phyloP scores from a whole-genome alignment of 2,329 filamentous ascomycete genomes.

The Trichophyton mentagrophytes region DNA sequence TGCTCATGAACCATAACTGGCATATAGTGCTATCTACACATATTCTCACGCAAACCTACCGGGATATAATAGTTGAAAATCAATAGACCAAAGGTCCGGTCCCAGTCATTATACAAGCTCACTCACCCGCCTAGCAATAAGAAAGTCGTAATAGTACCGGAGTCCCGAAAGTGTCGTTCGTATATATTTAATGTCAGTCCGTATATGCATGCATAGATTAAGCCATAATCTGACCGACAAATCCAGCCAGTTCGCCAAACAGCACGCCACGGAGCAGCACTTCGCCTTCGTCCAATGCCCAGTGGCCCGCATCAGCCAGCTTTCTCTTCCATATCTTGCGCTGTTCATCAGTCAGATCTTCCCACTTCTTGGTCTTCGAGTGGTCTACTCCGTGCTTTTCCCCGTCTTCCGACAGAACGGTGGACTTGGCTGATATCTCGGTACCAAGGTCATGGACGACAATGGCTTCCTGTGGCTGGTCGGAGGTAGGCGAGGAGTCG shows the following conservation, averaged over 20 bases:
- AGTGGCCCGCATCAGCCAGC: conserved; percentile 59
- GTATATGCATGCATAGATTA: neutral
- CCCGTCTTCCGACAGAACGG: neutral
- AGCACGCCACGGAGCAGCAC: conserved; percentile 62
- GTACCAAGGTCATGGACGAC: conserved; percentile 11
- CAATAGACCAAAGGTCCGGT: neutral
- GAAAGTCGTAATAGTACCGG: neutral
- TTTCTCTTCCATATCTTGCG: conserved; percentile 56
- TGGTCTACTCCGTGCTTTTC: neutral
- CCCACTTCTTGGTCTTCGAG: conserved; percentile 42
- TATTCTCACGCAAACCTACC: neutral
- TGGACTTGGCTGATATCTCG: neutral
- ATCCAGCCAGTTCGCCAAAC: conserved; percentile 55
- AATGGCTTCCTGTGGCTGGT: conserved; percentile 11
- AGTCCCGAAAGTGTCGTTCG: neutral
- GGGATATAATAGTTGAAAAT: neutral
- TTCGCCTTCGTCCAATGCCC: conserved; percentile 62
- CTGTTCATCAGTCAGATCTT: conserved; percentile 53
- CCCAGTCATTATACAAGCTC: neutral
- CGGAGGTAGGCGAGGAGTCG: conserved; percentile 17
- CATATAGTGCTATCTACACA: neutral
- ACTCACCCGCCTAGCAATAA: neutral
- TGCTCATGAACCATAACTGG: neutral
- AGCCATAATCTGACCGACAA: conserved; percentile 5
- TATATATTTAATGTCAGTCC: neutral